Evolutionary conservation across 1,139 yeast species (phyloP), one percentile per base, ranked within the genome.

Genomic region (Debaryomycetaceae sp.): DNA sequence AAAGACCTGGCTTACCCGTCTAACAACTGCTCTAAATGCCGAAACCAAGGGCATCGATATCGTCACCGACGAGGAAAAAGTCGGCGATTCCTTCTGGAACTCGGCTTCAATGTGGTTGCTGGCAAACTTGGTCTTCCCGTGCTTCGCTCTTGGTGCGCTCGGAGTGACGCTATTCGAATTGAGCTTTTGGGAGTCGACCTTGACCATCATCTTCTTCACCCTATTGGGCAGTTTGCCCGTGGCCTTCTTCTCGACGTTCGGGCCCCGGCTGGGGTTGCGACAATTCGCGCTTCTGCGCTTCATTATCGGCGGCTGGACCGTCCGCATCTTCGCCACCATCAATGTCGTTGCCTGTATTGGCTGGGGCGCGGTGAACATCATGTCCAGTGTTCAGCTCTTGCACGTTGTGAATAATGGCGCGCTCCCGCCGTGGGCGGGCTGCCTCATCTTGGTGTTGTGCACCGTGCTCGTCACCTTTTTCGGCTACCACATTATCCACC

Each of bases 51-150:
- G 87, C 46, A 69, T 79, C 37, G 85, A 76, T 42, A 51, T 70
- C 25, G 68, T 79, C 32, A 77, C 81, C 15, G 83, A 74, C 34
- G 78, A 71, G 30, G 82, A 77, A 49, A 72, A 75, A 40, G 62
- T 68, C 27, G 85, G 77, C 33, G 53, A 49, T 30, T 73, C 83
- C 21, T 48, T 79, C 32, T 60, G 73, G 61, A 71, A 68, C 41
- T 82, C 92, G 16, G 86, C 87, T 25, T 67, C 87, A 32, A 82
- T 86, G 94, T 86, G 96, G 96, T 68, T 81, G 46, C 79, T 92
- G 16, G 95, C 94, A 22, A 86, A 86, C 55, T 62, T 83, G 69
- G 95, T 85, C 34, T 73, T 86, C 49, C 86, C 95, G 15, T 73
- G 95, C 15, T 77, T 72, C 45, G 65, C 94, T 3, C 61, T 85